Evolutionary conservation across 2,329 filamentous ascomycete genomes (phyloP).

Genomic region (Beauveria asiatica): DNA sequence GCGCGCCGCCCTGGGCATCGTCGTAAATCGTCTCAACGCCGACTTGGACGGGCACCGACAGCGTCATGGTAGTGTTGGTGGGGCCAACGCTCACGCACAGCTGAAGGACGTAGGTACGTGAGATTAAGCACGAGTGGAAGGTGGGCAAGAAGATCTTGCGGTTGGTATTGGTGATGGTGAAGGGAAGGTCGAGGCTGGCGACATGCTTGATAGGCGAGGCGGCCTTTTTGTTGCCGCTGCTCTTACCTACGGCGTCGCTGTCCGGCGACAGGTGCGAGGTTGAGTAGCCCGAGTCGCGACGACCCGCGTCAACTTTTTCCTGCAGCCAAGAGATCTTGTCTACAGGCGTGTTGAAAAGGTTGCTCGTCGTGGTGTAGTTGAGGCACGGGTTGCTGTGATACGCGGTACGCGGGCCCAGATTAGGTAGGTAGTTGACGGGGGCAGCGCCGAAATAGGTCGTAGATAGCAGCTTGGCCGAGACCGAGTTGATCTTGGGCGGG

Average conservation of each 20-base stretch:
- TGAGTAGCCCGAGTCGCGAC: slow-evolving; percentile 47
- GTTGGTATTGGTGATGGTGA: slow-evolving; percentile 37
- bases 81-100: slow-evolving; percentile 36
- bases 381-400: slow-evolving; percentile 33
- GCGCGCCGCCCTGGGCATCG: slow-evolving; percentile 24
- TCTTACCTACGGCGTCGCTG: slow-evolving; percentile 26
- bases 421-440: slow-evolving; percentile 39
- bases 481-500: slow-evolving; percentile 40
- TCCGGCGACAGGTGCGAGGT: slow-evolving; percentile 31
- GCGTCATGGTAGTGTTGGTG: slow-evolving; percentile 33
- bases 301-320: slow-evolving; percentile 22
- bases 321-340: slow-evolving; percentile 34
- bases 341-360: slow-evolving; percentile 29
- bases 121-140: slow-evolving; percentile 50
- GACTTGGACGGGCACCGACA: slow-evolving; percentile 43
- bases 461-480: slow-evolving; percentile 42
- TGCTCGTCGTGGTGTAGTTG: slow-evolving; percentile 37
- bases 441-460: slow-evolving; percentile 44
- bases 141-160: slow-evolving; percentile 46
- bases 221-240: slow-evolving; percentile 15
- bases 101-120: slow-evolving; percentile 45
- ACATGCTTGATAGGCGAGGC: slow-evolving; percentile 31
- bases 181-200: slow-evolving; percentile 37
- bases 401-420: slow-evolving; percentile 37
- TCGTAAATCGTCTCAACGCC: slow-evolving; percentile 32